phyloP scores from a whole-genome alignment of 345 rosid species.

The Reutealis trisperma region DNA sequence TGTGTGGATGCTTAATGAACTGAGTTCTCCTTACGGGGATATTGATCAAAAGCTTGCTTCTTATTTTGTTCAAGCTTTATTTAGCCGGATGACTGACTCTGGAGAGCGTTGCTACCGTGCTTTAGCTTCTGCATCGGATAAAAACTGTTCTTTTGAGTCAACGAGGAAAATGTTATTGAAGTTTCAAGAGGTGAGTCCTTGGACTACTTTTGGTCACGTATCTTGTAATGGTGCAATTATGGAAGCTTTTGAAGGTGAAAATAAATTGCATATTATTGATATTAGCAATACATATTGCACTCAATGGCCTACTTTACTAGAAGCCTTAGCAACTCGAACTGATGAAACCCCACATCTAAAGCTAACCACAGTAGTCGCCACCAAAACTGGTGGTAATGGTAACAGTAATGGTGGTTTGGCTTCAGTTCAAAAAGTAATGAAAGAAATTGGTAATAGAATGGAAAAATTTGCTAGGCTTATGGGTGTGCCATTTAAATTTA shows the following conservation, averaged over 20 bases:
- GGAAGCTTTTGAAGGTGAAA: slow-evolving; percentile 88
- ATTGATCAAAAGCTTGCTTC: slow-evolving; percentile 77
- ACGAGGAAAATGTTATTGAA: slow-evolving; percentile 74
- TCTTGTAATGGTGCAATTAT: slow-evolving; percentile 88
- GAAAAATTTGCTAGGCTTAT: slow-evolving; percentile 93
- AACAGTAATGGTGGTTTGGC: slow-evolving; percentile 35
- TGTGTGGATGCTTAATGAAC: slow-evolving; percentile 93
- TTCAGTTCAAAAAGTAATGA: slow-evolving; percentile 68
- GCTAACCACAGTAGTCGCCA: slow-evolving; percentile 64
- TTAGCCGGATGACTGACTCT: slow-evolving; percentile 78
- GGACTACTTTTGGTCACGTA: slow-evolving; percentile 98
- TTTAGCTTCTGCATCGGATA: slow-evolving; percentile 64
- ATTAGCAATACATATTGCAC: slow-evolving; percentile 91
- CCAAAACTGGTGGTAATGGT: slow-evolving; percentile 23
- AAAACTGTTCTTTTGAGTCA: slow-evolving; percentile 74
- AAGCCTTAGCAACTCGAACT: slow-evolving; percentile 91
- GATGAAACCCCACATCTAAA: slow-evolving; percentile 86
- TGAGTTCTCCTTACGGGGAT: slow-evolving; percentile 87
- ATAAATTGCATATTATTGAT: slow-evolving; percentile 78
- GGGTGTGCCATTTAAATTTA: slow-evolving; percentile 96
- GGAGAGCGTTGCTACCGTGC: slow-evolving; percentile 70
- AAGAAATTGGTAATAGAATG: slow-evolving; percentile 87
- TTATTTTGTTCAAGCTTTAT: slow-evolving; percentile 87
- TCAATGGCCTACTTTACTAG: slow-evolving; percentile 97
- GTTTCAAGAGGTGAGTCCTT: slow-evolving; percentile 94